These are phyloP conservation scores for Leishmania lainsoni DNA, from an alignment of 208 protist species.

Conservation along the genomic window DNA sequence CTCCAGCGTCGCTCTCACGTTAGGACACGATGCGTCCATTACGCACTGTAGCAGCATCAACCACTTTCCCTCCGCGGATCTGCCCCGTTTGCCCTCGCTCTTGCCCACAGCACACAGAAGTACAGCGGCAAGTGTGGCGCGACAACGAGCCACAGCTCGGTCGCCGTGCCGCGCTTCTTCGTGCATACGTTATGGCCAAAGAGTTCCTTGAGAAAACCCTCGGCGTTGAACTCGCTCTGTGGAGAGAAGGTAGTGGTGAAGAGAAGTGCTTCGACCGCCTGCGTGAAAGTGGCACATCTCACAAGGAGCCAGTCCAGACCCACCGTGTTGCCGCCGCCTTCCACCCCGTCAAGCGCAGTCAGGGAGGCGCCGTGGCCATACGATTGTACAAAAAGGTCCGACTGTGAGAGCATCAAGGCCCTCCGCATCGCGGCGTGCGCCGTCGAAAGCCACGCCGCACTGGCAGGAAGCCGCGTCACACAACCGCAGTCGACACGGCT, in stretches of 20 bases:
- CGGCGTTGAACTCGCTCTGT: neutral
- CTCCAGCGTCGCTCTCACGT: neutral
- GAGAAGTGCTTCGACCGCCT: constrained; percentile 10
- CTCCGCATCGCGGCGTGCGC: neutral
- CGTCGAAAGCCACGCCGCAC: constrained; percentile 8
- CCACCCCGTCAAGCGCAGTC: neutral
- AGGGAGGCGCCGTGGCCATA: neutral
- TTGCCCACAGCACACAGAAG: neutral
- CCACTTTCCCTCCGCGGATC: neutral
- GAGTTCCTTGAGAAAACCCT: neutral
- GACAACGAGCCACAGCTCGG: constrained; percentile 1
- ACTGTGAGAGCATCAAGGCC: constrained; percentile 1
- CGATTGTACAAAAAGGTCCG: neutral
- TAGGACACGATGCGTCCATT: constrained; percentile 5
- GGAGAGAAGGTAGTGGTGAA: neutral
- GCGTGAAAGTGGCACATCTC: constrained; percentile 2
- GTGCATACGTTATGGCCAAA: neutral
- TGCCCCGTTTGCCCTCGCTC: neutral
- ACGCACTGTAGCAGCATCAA: neutral
- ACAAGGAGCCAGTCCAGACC: neutral
- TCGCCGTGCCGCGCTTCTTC: neutral
- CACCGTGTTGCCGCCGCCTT: neutral
- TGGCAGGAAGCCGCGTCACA: constrained; percentile 2
- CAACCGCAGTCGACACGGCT: neutral
- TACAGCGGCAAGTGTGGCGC: neutral